Evolutionary conservation across 2,329 filamentous ascomycete genomes (phyloP).

Genomic region (Penicillium concentricum): DNA sequence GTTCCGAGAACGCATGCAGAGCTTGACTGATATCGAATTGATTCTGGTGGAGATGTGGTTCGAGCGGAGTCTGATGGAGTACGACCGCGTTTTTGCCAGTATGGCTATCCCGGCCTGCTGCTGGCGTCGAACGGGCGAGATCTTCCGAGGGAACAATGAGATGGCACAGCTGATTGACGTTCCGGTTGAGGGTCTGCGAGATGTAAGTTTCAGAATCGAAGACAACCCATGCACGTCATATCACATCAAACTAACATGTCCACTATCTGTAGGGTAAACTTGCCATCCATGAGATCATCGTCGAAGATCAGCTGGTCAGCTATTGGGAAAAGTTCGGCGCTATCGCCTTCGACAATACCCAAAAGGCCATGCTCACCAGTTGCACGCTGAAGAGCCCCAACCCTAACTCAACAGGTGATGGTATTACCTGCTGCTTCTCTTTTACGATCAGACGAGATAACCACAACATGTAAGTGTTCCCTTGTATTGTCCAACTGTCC

Average conservation of each 20-base stretch:
- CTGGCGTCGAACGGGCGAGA: slow-evolving; percentile 95
- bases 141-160: slow-evolving; percentile 95
- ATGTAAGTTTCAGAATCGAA: slow-evolving; percentile 60
- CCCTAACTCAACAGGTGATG: slow-evolving; percentile 65
- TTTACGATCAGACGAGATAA: slow-evolving; percentile 94
- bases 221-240: neutral
- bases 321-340: slow-evolving; percentile 99
- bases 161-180: slow-evolving; percentile 97
- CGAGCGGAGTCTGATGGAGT: slow-evolving; percentile 92
- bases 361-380: slow-evolving; percentile 92
- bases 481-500: too few relatives aligned
- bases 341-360: slow-evolving; percentile 90
- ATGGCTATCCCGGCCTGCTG: slow-evolving; percentile 99
- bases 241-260: neutral
- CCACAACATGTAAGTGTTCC: slow-evolving; percentile 82
- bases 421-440: slow-evolving; percentile 93
- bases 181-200: slow-evolving; percentile 83
- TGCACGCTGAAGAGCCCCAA: slow-evolving; percentile 85
- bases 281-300: slow-evolving; percentile 91
- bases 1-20: slow-evolving; percentile 92
- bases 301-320: slow-evolving; percentile 88
- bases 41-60: slow-evolving; percentile 99
- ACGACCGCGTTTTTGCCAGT: slow-evolving; percentile 95
- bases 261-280: slow-evolving; percentile 70
- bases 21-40: slow-evolving; percentile 87